Conservation (phyloP, 2,329 filamentous ascomycete genomes). For the Grosmannia huntii region DNA sequence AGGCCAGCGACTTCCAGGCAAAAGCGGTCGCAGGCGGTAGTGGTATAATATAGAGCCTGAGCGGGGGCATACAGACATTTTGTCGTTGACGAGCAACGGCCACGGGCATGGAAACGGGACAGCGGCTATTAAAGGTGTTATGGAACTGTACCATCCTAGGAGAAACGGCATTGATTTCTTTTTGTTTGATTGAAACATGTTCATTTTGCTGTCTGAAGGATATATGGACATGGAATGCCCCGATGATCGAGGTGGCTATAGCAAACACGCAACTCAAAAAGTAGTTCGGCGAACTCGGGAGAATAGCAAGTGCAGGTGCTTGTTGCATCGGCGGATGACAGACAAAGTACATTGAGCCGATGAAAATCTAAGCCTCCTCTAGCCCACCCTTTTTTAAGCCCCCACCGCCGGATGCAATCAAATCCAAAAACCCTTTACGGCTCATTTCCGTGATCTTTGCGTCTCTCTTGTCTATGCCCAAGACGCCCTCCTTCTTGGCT, state of each 20-base stretch:
- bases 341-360: not conserved
- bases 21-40: conserved; percentile 3
- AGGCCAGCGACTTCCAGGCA: conserved; percentile 75
- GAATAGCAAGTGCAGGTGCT: not conserved
- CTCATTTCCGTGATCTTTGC: conserved; percentile 92
- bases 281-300: not conserved
- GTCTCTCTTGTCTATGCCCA: conserved; percentile 69
- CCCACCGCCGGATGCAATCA: conserved; percentile 59
- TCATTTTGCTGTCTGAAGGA: not conserved
- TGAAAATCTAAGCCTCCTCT: conserved; percentile 34
- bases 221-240: conserved; percentile 1
- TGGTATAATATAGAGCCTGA: not conserved
- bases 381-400: conserved; percentile 44
- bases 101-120: not conserved
- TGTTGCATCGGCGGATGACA: not conserved
- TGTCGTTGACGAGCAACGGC: not conserved
- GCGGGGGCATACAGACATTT: not conserved
- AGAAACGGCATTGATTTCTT: not conserved
- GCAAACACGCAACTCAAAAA: conserved; percentile 5
- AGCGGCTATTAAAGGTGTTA: not conserved
- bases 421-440: conserved; percentile 87
- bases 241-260: not conserved
- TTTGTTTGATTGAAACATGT: not conserved
- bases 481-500: conserved; percentile 56
- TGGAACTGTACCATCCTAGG: not conserved